Conservation (phyloP, 306 rosid species). For the Acmispon strigosus region DNA sequence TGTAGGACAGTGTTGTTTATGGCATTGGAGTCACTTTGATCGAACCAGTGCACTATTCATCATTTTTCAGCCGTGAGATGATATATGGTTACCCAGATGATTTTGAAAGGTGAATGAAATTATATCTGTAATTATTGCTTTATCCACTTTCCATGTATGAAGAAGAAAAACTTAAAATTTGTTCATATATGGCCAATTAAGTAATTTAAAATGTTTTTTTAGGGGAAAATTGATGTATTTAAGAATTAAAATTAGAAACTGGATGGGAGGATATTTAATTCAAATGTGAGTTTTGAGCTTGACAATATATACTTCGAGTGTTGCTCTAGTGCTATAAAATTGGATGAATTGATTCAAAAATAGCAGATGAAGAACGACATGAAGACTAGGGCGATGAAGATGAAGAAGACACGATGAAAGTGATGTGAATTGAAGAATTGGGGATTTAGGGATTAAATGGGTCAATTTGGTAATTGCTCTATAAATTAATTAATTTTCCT, state of each 20-base stretch:
- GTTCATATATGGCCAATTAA: not conserved
- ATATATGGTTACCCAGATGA: conserved; percentile 80
- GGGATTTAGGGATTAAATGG: too few relatives aligned
- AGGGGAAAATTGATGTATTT: not conserved
- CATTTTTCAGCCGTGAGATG: conserved; percentile 77
- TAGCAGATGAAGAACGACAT: too few relatives aligned
- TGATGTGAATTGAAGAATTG: too few relatives aligned
- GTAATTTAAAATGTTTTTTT: not conserved
- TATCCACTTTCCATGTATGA: conserved; percentile 10
- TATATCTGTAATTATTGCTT: not conserved
- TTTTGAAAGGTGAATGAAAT: conserved; percentile 69
- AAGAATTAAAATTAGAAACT: not conserved
- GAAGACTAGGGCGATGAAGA: too few relatives aligned
- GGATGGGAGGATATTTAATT: not conserved
- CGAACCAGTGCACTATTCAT: conserved; percentile 56
- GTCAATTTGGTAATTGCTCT: too few relatives aligned
- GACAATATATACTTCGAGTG: not conserved
- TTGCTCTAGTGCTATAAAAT: not conserved
- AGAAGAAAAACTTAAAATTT: not conserved
- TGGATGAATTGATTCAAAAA: not conserved
- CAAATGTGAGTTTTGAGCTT: not conserved
- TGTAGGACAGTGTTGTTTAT: conserved; percentile 55
- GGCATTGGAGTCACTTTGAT: conserved; percentile 87
- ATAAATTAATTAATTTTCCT: too few relatives aligned
- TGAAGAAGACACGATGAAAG: too few relatives aligned